Percentiles rank a stretch among this genome's conserved stretches.
phyloP scores from a whole-genome alignment of 768 basidiomycete genomes.

The Amyloporia xantha region DNA sequence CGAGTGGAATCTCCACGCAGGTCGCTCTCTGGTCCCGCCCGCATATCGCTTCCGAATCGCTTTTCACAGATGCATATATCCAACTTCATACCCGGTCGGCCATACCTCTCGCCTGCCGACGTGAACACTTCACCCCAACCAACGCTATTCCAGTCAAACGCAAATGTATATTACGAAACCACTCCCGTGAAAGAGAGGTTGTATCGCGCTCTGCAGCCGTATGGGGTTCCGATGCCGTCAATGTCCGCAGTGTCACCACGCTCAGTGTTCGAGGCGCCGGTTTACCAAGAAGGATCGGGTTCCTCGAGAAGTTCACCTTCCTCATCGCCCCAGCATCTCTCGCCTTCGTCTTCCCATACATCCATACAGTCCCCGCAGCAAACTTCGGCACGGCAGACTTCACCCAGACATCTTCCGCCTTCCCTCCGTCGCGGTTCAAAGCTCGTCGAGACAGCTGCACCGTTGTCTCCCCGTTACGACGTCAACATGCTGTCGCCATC shows the following conservation, averaged over 20 bases:
- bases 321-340: slow-evolving; percentile 1
- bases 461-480: slow-evolving; percentile 1
- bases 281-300: background rate
- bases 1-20: slow-evolving; percentile 26
- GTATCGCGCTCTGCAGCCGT: slow-evolving; percentile 5
- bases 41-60: slow-evolving; percentile 13
- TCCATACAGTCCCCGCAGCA: background rate
- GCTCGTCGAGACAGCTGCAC: background rate
- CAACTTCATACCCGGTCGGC: slow-evolving; percentile 7
- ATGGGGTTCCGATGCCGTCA: background rate
- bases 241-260: background rate
- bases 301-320: slow-evolving; percentile 1
- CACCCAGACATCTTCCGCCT: background rate
- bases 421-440: slow-evolving; percentile 3
- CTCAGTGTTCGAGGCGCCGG: background rate
- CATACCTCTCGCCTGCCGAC: slow-evolving; percentile 10
- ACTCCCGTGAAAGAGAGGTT: slow-evolving; percentile 16
- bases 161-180: slow-evolving; percentile 24
- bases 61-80: slow-evolving; percentile 11
- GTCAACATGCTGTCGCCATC: slow-evolving; percentile 17
- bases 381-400: background rate
- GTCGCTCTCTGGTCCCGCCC: slow-evolving; percentile 28
- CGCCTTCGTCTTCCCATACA: background rate
- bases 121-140: slow-evolving; percentile 6
- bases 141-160: slow-evolving; percentile 4